Conservation (phyloP, 75 land plant genomes). For the Chamaecyparis obtusa region DNA sequence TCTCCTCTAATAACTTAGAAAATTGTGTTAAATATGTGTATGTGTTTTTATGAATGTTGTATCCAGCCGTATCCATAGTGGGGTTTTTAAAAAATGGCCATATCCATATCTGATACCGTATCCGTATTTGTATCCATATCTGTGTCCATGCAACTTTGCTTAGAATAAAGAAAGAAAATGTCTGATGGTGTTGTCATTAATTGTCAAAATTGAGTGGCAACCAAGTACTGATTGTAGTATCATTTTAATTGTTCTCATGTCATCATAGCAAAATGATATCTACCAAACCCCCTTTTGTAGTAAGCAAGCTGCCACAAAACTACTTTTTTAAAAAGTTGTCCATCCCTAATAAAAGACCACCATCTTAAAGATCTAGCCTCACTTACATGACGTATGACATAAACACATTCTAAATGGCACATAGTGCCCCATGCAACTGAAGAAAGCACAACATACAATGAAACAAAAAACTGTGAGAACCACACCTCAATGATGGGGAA, state of each 20-base stretch:
- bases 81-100: no score
- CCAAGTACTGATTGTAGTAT: neutral
- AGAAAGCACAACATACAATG: neutral
- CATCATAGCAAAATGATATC: neutral
- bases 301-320: neutral
- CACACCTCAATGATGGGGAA: neutral
- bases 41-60: no score
- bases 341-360: neutral
- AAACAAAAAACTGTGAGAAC: neutral
- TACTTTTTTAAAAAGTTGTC: neutral
- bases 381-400: neutral
- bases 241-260: neutral
- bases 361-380: neutral
- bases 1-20: no score
- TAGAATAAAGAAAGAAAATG: neutral
- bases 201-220: neutral
- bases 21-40: no score
- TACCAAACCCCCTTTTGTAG: neutral
- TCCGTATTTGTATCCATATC: no score
- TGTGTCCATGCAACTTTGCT: no score
- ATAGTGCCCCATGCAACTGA: neutral
- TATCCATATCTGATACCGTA: no score
- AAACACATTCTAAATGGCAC: neutral
- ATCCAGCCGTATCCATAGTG: no score
- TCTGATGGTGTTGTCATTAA: neutral